Evolutionary conservation across 139 green algal species (phyloP).

Genomic region (Astrephomene gubernaculifera): DNA sequence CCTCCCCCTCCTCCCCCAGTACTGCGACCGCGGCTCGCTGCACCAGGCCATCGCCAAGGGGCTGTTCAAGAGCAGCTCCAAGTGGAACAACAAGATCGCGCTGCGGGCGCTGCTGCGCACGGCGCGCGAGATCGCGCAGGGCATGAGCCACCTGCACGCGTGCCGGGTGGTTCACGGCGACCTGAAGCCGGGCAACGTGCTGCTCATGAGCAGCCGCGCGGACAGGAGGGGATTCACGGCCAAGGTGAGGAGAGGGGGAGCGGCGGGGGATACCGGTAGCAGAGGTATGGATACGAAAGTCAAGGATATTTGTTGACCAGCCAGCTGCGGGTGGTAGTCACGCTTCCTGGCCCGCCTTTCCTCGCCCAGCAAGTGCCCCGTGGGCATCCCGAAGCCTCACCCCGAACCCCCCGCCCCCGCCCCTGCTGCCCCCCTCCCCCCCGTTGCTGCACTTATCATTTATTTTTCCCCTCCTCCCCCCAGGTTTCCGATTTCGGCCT

Average conservation of each 20-base stretch:
- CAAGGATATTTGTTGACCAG: too few relatives aligned
- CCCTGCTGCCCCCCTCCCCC: too few relatives aligned
- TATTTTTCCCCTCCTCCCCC: too few relatives aligned
- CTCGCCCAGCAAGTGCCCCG: too few relatives aligned
- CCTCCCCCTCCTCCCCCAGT: constrained; percentile 7
- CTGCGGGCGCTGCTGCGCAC: constrained; percentile 52
- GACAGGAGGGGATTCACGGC: constrained; percentile 47
- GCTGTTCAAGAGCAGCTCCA: constrained; percentile 36
- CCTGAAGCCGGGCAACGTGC: constrained; percentile 54
- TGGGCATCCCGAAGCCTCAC: too few relatives aligned
- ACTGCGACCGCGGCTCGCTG: constrained; percentile 45
- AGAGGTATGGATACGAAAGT: not conserved
- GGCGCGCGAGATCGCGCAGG: constrained; percentile 50
- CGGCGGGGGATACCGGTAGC: not conserved
- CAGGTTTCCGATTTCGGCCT: constrained; percentile 51
- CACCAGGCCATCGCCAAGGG: constrained; percentile 49
- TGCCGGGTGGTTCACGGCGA: constrained; percentile 46
- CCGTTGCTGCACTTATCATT: too few relatives aligned
- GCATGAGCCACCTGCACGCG: constrained; percentile 52
- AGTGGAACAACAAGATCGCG: constrained; percentile 50
- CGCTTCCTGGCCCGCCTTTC: too few relatives aligned
- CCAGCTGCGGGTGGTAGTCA: too few relatives aligned
- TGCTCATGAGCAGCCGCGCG: constrained; percentile 43
- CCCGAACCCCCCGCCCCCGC: too few relatives aligned
- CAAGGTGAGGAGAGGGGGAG: constrained; percentile 30